Evolutionary conservation across 2,329 filamentous ascomycete genomes (phyloP), one percentile per base, ranked within the genome.

Genomic region (Aspergillus pseudonomiae): DNA sequence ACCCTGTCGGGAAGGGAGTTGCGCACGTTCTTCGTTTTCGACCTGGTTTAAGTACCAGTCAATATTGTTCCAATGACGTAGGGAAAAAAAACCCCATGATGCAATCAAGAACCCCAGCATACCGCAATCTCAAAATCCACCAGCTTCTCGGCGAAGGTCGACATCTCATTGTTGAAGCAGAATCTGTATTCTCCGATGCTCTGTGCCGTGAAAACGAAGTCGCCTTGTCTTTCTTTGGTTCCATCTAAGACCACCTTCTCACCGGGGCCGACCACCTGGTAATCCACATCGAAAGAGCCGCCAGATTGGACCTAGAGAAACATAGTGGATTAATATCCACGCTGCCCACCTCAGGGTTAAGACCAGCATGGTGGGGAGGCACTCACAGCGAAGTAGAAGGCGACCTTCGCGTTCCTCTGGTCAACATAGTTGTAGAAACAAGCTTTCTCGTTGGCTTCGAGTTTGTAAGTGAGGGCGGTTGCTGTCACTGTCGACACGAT

Each of bases 121-220:
- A 95, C 94, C 66, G 94, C 87, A 76, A 99, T 97, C 82, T 99
- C 95, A 75, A 99, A 97, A 79, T 99, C 95, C 68, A 99, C 94
- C 77, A 93, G 89, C 83, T 99, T 99, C 82, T 99, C 95, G 59
- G 94, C 90, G 77, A 97, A 97, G 0, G 94, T 98, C 75, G 92
- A 96, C 91, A 99, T 97, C 77, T 95, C 91, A 76, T 99, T 99
- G 81, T 94, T 91, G 84, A 99, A 99, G 86, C 95, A 99, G 83
- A 99, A 98, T 60, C 89, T 88, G 82, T 98, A 97, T 75, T 98
- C 94, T 69, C 95, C 95, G 7, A 86, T 75, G 59, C 93, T 88
- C 73, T 93, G 92, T 53, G 94, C 95, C 0, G 94, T 97, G 80
- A 99, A 99, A 67, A 99, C 95, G 75, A 96, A 98, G 80, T 99